Evolutionary conservation across 176 grass and related monocot genomes (phyloP).

Genomic region (Musa beccarii): DNA sequence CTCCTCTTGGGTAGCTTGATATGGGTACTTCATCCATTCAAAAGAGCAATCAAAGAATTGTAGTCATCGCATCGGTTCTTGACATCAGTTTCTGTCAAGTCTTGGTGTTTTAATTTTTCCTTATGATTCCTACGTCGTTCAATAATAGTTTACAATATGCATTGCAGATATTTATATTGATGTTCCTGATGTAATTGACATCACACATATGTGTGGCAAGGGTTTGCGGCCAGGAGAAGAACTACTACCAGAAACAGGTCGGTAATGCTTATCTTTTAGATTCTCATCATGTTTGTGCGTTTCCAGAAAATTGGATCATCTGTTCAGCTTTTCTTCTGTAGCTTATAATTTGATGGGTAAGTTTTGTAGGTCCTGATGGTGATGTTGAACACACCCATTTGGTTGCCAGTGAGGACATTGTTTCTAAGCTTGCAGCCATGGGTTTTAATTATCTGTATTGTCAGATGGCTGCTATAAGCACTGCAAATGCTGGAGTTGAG

Average conservation of each 20-base stretch:
- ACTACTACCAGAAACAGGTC: no score
- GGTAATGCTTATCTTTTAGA: no score
- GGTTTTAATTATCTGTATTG: slow-evolving; percentile 92
- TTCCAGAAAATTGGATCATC: no score
- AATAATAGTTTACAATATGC: neutral
- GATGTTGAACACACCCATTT: slow-evolving; percentile 35
- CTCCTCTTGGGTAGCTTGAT: no score
- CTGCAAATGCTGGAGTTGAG: slow-evolving; percentile 80
- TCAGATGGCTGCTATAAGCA: slow-evolving; percentile 94
- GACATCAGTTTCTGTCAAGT: slow-evolving; percentile 3
- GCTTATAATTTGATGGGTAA: neutral
- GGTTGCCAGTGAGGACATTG: slow-evolving; percentile 74
- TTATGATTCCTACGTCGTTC: neutral
- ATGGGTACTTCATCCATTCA: no score
- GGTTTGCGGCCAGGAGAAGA: slow-evolving; percentile 91
- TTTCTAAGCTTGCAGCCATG: slow-evolving; percentile 78
- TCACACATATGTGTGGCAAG: slow-evolving; percentile 82
- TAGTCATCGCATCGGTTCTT: no score
- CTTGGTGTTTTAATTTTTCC: neutral
- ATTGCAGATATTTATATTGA: slow-evolving; percentile 90
- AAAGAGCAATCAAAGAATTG: no score
- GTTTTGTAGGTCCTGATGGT: slow-evolving; percentile 38
- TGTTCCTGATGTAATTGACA: slow-evolving; percentile 84
- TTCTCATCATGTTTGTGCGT: no score
- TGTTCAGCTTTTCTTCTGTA: no score